These are phyloP conservation scores for Phytophthora megakarya DNA, from an alignment of 352 stramenopile genomes.

Conservation along the genomic window DNA sequence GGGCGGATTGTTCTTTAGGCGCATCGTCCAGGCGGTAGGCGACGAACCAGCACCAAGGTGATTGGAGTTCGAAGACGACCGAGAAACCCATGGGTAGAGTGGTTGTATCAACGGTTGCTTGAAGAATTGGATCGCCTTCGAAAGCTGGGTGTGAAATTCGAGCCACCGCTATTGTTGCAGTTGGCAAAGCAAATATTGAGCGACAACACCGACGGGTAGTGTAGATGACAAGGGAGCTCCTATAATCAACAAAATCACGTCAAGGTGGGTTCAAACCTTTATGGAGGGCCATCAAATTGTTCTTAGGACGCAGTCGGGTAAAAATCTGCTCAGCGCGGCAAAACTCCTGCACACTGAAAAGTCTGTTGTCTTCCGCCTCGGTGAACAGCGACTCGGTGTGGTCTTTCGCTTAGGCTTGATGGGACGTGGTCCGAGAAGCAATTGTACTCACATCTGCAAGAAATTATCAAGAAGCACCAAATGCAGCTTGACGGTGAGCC, in stretches of 20 bases:
- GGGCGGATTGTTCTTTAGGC: background rate
- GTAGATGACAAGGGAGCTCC: background rate
- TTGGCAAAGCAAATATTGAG: background rate
- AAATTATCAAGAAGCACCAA: conserved; percentile 14
- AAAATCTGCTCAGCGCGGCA: conserved; percentile 7
- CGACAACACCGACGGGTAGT: background rate
- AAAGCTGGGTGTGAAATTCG: conserved; percentile 20
- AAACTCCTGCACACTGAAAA: conserved; percentile 23
- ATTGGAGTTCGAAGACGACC: background rate
- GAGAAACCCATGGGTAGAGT: background rate
- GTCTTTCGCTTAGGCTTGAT: background rate
- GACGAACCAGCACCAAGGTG: background rate
- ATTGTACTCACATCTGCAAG: conserved; percentile 6
- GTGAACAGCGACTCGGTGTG: background rate
- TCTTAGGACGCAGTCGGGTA: conserved; percentile 11
- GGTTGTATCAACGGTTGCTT: conserved; percentile 9
- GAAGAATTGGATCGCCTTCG: conserved; percentile 11
- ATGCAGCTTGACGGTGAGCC: background rate
- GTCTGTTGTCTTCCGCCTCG: conserved; percentile 24
- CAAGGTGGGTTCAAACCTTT: conserved; percentile 18
- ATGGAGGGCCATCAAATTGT: conserved; percentile 24
- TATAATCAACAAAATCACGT: conserved; percentile 8
- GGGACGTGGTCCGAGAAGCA: background rate
- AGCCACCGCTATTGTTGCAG: conserved; percentile 4
- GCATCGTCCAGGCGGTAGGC: background rate